Base-by-base conservation (phyloP, 2,329 filamentous ascomycete genomes). In the Knufia fluminis region DNA sequence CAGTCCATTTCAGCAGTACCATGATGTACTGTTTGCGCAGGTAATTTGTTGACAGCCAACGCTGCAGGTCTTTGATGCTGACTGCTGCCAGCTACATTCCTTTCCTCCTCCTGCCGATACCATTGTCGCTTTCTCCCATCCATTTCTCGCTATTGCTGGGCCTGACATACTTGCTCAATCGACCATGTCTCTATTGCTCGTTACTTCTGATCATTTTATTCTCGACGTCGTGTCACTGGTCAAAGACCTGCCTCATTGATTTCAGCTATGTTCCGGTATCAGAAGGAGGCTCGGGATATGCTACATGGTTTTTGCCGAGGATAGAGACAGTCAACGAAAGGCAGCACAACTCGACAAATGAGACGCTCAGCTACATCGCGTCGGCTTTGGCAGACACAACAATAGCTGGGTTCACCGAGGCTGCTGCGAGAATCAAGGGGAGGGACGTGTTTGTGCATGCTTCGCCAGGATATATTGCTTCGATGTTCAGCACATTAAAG, bases 101-200 rank as follows among this genome's bases (percentile, higher is more conserved):
- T 24, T 81, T 92, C 59, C 85, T 92, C 65, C 90, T 92, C 69
- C 89, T 92, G 60, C 86, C 86, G 46, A 87, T 86, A 52, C 89
- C 90, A 66, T 85, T 86, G 59, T 89, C 85, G 51, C 55, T 60
- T 12, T 58, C 55, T 12, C 86, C 86, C 22, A 78, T 86, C 62
- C 90, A 91, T 72, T 86, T 92, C 66, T 80, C 91, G 70, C 79
- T 88, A 69, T 88, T 92, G 75, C 84, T 98, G 72, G 77, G 88
- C 57, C 88, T 90, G 67, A 95, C 90, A 57, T 97, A 95, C 75
- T 86, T 94, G 70, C 82, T 98, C 61, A 94, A 96, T 71, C 83
- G 91, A 49, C 92, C 92, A 48, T 98, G 92, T 73, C 84, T 95
- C 60, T 98, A 98, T 77, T 98, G 92, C 78, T 95, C 89, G 53